Conservation (phyloP, 495 filamentous ascomycete genomes). For the Mytilinidion resinicola region DNA sequence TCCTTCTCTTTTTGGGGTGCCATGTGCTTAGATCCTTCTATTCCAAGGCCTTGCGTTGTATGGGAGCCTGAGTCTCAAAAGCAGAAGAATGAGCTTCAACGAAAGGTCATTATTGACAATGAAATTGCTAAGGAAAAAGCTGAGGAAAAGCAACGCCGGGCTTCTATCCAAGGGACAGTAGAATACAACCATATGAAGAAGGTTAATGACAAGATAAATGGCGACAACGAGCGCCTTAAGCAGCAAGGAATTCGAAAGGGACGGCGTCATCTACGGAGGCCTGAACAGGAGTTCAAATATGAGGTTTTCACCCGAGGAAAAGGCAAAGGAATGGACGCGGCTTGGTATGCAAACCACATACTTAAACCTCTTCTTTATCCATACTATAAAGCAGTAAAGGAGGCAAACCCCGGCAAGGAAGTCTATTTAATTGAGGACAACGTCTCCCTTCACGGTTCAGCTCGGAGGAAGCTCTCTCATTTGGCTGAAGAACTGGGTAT, state of each 20-base stretch:
- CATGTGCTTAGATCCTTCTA: neutral
- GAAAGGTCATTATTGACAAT: neutral
- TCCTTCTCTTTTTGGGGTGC: neutral
- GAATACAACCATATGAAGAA: neutral
- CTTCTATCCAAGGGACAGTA: neutral
- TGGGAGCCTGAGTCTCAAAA: neutral
- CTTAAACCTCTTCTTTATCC: constrained; percentile 1
- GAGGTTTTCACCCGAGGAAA: neutral
- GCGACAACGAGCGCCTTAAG: neutral
- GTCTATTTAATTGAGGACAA: constrained; percentile 3
- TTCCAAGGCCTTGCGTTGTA: neutral
- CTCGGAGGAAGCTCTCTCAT: neutral
- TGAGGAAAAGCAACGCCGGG: neutral
- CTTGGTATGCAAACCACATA: neutral
- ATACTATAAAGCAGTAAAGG: constrained; percentile 4
- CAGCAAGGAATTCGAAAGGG: neutral
- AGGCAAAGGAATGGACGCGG: neutral
- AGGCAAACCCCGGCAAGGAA: neutral
- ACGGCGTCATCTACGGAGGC: neutral
- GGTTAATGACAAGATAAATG: neutral
- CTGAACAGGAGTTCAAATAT: neutral
- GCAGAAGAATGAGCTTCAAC: neutral
- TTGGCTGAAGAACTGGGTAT: neutral
- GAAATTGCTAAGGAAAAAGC: neutral
- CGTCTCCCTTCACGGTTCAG: neutral